Evolutionary conservation across 2,329 filamentous ascomycete genomes (phyloP).

Genomic region (Aaosphaeria pasadenensis): DNA sequence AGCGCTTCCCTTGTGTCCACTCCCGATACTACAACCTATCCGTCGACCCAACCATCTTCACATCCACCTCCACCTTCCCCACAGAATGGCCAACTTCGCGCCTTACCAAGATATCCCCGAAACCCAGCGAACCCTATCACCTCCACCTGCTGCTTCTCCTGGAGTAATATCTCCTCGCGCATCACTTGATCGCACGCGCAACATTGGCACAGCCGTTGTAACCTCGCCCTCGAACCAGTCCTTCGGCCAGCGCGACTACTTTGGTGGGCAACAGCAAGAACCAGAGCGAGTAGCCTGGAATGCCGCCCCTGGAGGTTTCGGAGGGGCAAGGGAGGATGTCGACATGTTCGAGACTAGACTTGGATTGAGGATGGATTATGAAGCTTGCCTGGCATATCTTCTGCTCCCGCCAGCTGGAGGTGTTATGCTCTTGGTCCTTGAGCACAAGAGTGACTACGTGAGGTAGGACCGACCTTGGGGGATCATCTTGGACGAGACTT

Average conservation of each 20-base stretch:
- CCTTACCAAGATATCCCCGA: slow-evolving; percentile 96
- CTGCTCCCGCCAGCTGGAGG: slow-evolving; percentile 81
- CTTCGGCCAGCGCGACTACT: slow-evolving; percentile 42
- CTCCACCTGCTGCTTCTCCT: slow-evolving; percentile 54
- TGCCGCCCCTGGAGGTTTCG: slow-evolving; percentile 16
- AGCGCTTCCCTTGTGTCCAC: not conserved
- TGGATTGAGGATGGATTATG: slow-evolving; percentile 80
- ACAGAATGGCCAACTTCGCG: slow-evolving; percentile 65
- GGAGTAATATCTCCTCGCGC: slow-evolving; percentile 47
- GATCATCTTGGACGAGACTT: slow-evolving; percentile 45
- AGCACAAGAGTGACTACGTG: slow-evolving; percentile 96
- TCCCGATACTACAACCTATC: not conserved
- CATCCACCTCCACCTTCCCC: not conserved
- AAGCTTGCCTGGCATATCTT: slow-evolving; percentile 87
- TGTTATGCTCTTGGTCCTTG: slow-evolving; percentile 77
- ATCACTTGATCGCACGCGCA: slow-evolving; percentile 34
- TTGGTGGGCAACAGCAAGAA: slow-evolving; percentile 17
- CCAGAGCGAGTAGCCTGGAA: slow-evolving; percentile 30
- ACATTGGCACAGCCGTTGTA: slow-evolving; percentile 21
- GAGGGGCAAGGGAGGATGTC: slow-evolving; percentile 62
- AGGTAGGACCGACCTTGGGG: slow-evolving; percentile 37
- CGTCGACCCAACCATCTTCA: not conserved
- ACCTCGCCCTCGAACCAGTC: slow-evolving; percentile 30
- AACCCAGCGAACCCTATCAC: slow-evolving; percentile 74
- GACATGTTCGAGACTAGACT: slow-evolving; percentile 82